Percentiles rank a stretch among this genome's conserved stretches.
Conservation (phyloP, 2,329 filamentous ascomycete genomes). For the Paraphaeosphaeria sporulosa region DNA sequence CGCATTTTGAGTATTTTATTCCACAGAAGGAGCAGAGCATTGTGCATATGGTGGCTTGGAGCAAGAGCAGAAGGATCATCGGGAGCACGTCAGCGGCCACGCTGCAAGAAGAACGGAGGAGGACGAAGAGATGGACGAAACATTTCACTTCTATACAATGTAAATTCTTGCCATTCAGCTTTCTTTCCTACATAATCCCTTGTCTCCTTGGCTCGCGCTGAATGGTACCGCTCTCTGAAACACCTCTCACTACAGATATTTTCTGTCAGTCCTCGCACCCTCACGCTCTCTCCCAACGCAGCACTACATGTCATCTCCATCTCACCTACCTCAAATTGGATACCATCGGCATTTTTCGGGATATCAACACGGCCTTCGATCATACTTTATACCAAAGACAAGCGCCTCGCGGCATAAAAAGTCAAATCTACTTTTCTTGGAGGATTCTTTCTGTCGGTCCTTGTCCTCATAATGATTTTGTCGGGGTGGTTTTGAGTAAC, state of each 20-base stretch:
- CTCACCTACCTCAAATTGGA: conserved; percentile 13
- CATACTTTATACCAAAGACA: conserved; percentile 26
- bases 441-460: conserved; percentile 3
- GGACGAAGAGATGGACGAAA: not conserved
- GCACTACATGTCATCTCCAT: not conserved
- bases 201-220: conserved; percentile 4
- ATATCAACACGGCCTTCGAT: conserved; percentile 21
- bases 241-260: not conserved
- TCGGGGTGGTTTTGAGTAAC: conserved; percentile 8
- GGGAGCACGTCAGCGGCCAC: no score
- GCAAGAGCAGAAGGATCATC: conserved; percentile 15
- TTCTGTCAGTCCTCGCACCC: not conserved
- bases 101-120: conserved; percentile 3
- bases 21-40: not conserved
- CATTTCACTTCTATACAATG: conserved; percentile 31
- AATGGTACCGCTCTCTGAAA: conserved; percentile 8
- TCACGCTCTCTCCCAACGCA: conserved; percentile 3
- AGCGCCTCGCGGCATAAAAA: conserved; percentile 34
- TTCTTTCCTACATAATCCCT: conserved; percentile 1
- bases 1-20: conserved; percentile 8
- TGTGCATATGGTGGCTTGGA: conserved; percentile 20
- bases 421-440: conserved; percentile 2
- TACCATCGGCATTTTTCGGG: conserved; percentile 16
- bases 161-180: conserved; percentile 30
- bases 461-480: not conserved